Evolutionary conservation across 148 eudicot genomes (phyloP).

Genomic region (Rhododendron simsii): DNA sequence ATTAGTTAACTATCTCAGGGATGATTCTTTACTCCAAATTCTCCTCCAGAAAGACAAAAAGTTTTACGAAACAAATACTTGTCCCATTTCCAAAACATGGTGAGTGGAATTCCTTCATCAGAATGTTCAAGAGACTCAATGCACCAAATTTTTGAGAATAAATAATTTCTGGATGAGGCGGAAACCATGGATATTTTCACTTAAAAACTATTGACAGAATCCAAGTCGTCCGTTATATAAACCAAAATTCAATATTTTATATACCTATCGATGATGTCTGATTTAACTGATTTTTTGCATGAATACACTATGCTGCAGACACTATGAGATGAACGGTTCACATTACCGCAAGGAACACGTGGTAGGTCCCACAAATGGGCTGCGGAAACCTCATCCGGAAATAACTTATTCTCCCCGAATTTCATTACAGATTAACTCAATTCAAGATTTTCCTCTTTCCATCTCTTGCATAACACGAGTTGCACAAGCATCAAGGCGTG

Average conservation of each 20-base stretch:
- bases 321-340: neutral
- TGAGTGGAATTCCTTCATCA: neutral
- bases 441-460: too few species aligned
- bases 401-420: neutral
- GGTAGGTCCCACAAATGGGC: too few species aligned
- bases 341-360: neutral
- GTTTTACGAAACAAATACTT: neutral
- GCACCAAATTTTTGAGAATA: neutral
- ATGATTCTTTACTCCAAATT: neutral
- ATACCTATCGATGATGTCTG: neutral
- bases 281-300: too few species aligned
- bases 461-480: too few species aligned
- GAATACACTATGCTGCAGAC: neutral
- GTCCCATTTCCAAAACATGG: neutral
- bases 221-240: too few species aligned
- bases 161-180: too few species aligned
- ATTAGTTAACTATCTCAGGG: conserved; percentile 1
- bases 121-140: neutral
- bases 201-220: too few species aligned
- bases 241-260: too few species aligned
- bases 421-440: too few species aligned
- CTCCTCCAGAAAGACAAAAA: neutral
- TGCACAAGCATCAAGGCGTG: too few species aligned
- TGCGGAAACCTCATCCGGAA: too few species aligned
- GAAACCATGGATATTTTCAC: too few species aligned